These are phyloP conservation scores for Sordariomycetes sp. DNA, from an alignment of 2,329 filamentous ascomycete genomes.

Conservation along the genomic window DNA sequence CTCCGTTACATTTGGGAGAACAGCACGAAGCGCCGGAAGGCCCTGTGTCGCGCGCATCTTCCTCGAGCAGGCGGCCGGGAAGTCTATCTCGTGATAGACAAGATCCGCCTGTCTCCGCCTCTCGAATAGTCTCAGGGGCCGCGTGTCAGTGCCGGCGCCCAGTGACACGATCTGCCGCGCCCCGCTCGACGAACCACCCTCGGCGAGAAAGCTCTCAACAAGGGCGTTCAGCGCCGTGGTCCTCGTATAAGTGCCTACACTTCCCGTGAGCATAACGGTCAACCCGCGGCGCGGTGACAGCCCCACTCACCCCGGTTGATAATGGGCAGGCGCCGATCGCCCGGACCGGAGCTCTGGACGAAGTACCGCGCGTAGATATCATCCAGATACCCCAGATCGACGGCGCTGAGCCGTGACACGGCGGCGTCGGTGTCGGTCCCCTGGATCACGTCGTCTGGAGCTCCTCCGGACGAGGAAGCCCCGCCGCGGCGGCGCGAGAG, in stretches of 20 bases:
- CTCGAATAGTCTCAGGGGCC: constrained; percentile 65
- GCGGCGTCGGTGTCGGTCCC: constrained; percentile 88
- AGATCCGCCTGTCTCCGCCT: constrained; percentile 30
- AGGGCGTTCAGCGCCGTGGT: constrained; percentile 75
- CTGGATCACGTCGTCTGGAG: constrained; percentile 62
- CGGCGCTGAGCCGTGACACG: constrained; percentile 78
- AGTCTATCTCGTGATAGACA: constrained; percentile 89
- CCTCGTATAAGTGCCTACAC: constrained; percentile 78
- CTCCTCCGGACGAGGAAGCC: constrained; percentile 12
- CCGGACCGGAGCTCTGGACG: constrained; percentile 36
- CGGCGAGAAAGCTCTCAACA: constrained; percentile 57
- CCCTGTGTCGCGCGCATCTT: constrained; percentile 50
- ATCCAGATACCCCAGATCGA: constrained; percentile 72
- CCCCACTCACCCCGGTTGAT: constrained; percentile 70
- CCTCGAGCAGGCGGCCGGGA: constrained; percentile 57
- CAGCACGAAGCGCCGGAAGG: constrained; percentile 26
- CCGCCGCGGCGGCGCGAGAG: constrained; percentile 21
- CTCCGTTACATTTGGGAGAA: constrained; percentile 23
- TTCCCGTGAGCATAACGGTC: neutral
- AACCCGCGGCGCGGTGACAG: neutral
- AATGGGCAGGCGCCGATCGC: constrained; percentile 64
- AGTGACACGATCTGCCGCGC: constrained; percentile 76
- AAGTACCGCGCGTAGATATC: constrained; percentile 71
- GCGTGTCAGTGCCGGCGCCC: constrained; percentile 87
- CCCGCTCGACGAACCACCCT: constrained; percentile 15